Conservation (phyloP, 257 asterid genomes). For the Scutellaria barbata region DNA sequence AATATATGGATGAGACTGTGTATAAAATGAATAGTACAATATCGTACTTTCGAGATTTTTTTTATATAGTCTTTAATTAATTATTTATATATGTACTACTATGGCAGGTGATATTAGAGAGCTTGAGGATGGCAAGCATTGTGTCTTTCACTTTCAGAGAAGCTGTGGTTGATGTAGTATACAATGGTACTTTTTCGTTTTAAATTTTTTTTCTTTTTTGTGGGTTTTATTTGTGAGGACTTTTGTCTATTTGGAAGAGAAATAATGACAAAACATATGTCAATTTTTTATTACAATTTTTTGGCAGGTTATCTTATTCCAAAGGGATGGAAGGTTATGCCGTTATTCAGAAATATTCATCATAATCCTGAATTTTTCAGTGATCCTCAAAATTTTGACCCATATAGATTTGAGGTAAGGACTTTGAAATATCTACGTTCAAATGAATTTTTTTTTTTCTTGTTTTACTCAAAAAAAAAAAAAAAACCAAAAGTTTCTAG, state of each 20-base stretch:
- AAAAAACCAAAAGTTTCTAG: slow-evolving; percentile 34
- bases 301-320: slow-evolving; percentile 80
- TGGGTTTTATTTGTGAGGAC: slow-evolving; percentile 14
- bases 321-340: slow-evolving; percentile 98
- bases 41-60: not conserved
- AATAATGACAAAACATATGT: not conserved
- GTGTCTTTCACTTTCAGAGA: slow-evolving; percentile 91
- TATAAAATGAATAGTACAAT: no score
- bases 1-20: no score
- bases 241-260: not conserved
- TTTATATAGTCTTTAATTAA: no score
- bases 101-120: slow-evolving; percentile 76
- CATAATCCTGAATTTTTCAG: slow-evolving; percentile 80
- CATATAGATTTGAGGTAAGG: slow-evolving; percentile 78
- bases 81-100: not conserved
- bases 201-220: not conserved
- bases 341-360: slow-evolving; percentile 88
- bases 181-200: slow-evolving; percentile 53
- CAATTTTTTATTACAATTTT: not conserved
- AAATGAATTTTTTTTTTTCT: not conserved
- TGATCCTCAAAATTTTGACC: slow-evolving; percentile 77
- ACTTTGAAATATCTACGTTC: not conserved
- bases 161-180: slow-evolving; percentile 88
- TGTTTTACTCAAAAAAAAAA: not conserved
- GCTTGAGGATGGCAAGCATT: slow-evolving; percentile 90